Conservation (phyloP, 2,329 filamentous ascomycete genomes). For the Stylonectria norvegica region DNA sequence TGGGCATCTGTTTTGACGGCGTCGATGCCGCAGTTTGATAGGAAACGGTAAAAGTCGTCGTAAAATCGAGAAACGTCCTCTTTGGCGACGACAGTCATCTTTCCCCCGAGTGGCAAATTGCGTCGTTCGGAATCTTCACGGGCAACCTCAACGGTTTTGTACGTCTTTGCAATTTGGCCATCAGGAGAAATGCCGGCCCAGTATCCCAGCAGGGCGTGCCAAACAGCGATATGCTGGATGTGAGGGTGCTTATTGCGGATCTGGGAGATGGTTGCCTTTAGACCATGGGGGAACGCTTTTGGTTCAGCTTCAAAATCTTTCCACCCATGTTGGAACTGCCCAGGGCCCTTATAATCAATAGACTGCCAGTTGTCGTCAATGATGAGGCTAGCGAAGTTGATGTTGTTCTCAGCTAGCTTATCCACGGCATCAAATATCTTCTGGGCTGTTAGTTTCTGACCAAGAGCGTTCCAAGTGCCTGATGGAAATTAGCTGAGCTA, state of each 20-base stretch:
- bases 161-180: slow-evolving; percentile 70
- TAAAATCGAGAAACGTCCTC: slow-evolving; percentile 77
- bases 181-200: slow-evolving; percentile 83
- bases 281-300: slow-evolving; percentile 72
- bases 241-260: slow-evolving; percentile 68
- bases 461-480: slow-evolving; percentile 91
- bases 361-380: slow-evolving; percentile 98
- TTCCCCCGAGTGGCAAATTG: slow-evolving; percentile 53
- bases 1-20: slow-evolving; percentile 92
- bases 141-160: slow-evolving; percentile 66
- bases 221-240: slow-evolving; percentile 83
- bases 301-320: slow-evolving; percentile 82
- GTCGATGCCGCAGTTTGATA: slow-evolving; percentile 71
- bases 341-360: slow-evolving; percentile 51
- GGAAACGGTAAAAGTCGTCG: slow-evolving; percentile 85
- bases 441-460: slow-evolving; percentile 75
- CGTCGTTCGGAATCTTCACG: slow-evolving; percentile 46
- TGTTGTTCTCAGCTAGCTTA: slow-evolving; percentile 63
- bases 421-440: slow-evolving; percentile 76
- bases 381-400: slow-evolving; percentile 80
- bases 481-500: slow-evolving; percentile 13
- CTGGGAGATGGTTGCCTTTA: slow-evolving; percentile 65
- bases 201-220: slow-evolving; percentile 87
- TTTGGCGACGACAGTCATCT: slow-evolving; percentile 69
- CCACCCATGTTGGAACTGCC: slow-evolving; percentile 64